Conservation (phyloP, 2,329 filamentous ascomycete species). For the Eutypella sp. region DNA sequence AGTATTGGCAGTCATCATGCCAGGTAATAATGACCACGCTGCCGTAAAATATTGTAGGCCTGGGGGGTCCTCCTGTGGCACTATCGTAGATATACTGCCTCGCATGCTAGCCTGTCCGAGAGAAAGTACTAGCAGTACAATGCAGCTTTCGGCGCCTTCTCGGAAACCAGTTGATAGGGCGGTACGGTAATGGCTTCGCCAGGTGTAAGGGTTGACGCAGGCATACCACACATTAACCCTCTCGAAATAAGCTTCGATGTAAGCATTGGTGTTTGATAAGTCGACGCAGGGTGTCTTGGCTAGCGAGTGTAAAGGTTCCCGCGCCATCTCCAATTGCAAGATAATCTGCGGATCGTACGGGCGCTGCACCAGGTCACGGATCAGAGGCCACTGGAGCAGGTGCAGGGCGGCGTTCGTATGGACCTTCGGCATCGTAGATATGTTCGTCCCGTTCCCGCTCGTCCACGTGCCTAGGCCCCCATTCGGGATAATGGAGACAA, state of each 20-base stretch:
- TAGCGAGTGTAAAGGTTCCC: slow-evolving; percentile 66
- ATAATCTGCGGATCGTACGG: slow-evolving; percentile 79
- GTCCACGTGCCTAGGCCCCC: slow-evolving; percentile 70
- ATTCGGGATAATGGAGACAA: slow-evolving; percentile 52
- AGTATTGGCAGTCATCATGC: slow-evolving; percentile 74
- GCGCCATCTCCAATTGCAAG: slow-evolving; percentile 73
- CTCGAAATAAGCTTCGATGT: slow-evolving; percentile 76
- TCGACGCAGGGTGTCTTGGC: slow-evolving; percentile 64
- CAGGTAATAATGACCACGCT: slow-evolving; percentile 72
- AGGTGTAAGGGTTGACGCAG: slow-evolving; percentile 77
- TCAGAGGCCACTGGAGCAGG: slow-evolving; percentile 74
- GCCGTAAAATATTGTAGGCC: slow-evolving; percentile 76
- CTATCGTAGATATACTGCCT: slow-evolving; percentile 70
- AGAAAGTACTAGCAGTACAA: slow-evolving; percentile 72
- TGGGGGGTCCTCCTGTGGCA: slow-evolving; percentile 64
- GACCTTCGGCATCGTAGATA: slow-evolving; percentile 80
- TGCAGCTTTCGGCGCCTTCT: slow-evolving; percentile 76
- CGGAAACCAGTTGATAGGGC: slow-evolving; percentile 72
- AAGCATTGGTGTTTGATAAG: slow-evolving; percentile 67
- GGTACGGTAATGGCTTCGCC: slow-evolving; percentile 69
- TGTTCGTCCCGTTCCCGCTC: slow-evolving; percentile 54
- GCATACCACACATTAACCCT: slow-evolving; percentile 83
- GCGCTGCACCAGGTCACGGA: slow-evolving; percentile 69
- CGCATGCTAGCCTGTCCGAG: slow-evolving; percentile 71
- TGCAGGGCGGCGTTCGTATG: slow-evolving; percentile 78